Evolutionary conservation across 495 filamentous ascomycete species (phyloP).

Genomic region (Hypoxylon fragiforme): DNA sequence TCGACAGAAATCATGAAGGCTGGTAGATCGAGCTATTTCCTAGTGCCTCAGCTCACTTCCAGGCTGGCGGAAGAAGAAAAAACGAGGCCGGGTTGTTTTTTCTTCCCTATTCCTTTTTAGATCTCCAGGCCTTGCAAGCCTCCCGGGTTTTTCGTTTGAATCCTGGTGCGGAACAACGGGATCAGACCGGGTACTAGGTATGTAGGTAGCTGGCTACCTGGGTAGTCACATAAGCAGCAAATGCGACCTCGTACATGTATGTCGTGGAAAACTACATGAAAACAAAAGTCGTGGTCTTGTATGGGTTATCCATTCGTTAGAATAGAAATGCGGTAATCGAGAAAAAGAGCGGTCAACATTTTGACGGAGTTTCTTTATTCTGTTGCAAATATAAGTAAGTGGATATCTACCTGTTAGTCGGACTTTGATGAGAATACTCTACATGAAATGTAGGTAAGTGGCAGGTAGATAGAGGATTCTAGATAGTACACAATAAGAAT

Average conservation of each 20-base stretch:
- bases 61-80: constrained; percentile 16
- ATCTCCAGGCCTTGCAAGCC: constrained; percentile 21
- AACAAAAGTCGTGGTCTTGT: background rate
- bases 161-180: constrained; percentile 18
- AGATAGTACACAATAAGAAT: too few relatives aligned
- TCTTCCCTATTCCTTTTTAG: constrained; percentile 21
- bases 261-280: background rate
- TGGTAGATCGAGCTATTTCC: background rate
- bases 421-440: constrained; percentile 2
- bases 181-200: constrained; percentile 21
- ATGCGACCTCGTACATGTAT: constrained; percentile 24
- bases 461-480: too few relatives aligned
- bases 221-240: too few relatives aligned
- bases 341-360: constrained; percentile 29
- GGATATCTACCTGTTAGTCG: constrained; percentile 4
- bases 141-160: constrained; percentile 34
- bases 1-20: background rate
- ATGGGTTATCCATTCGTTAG: background rate
- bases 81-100: constrained; percentile 25
- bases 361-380: constrained; percentile 8
- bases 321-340: background rate
- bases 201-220: too few relatives aligned
- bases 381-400: background rate
- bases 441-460: too few relatives aligned
- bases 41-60: constrained; percentile 14